phyloP scores from a whole-genome alignment of 2,329 filamentous ascomycete genomes.

The Colletotrichum coccodes region DNA sequence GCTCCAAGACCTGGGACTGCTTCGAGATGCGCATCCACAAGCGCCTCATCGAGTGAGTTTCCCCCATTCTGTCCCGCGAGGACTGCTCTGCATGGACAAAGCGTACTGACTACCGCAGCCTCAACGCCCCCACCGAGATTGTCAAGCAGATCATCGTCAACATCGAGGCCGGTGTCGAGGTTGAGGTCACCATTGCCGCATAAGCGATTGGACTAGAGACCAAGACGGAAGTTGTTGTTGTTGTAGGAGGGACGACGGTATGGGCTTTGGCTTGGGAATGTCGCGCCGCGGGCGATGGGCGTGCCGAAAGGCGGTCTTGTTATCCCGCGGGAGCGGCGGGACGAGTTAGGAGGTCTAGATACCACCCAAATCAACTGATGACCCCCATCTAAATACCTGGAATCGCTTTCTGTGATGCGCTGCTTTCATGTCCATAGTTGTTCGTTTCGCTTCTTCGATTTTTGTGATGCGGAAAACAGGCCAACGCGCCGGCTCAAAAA shows the following conservation, averaged over 20 bases:
- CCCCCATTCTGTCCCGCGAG: background rate
- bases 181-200: conserved; percentile 91
- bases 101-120: conserved; percentile 54
- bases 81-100: background rate
- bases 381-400: background rate
- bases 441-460: too few species aligned
- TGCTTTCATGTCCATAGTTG: too few species aligned
- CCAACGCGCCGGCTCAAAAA: too few species aligned
- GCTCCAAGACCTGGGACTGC: conserved; percentile 99
- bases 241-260: conserved; percentile 22
- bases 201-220: conserved; percentile 53
- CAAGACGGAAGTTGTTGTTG: background rate
- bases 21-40: conserved; percentile 99
- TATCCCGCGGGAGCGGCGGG: conserved; percentile 1
- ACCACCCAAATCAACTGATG: conserved; percentile 29
- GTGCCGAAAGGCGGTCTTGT: conserved; percentile 10
- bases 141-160: conserved; percentile 98
- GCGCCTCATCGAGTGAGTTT: conserved; percentile 88
- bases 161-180: conserved; percentile 93
- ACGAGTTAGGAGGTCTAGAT: conserved; percentile 32
- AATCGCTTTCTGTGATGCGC: background rate
- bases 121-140: conserved; percentile 97
- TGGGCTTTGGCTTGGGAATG: conserved; percentile 24
- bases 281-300: background rate
- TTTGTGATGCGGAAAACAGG: too few species aligned